Percentiles rank a stretch among this genome's conserved stretches.
Evolutionary conservation across 2,329 filamentous ascomycete genomes (phyloP).

Genomic region (Epichloe sp.): DNA sequence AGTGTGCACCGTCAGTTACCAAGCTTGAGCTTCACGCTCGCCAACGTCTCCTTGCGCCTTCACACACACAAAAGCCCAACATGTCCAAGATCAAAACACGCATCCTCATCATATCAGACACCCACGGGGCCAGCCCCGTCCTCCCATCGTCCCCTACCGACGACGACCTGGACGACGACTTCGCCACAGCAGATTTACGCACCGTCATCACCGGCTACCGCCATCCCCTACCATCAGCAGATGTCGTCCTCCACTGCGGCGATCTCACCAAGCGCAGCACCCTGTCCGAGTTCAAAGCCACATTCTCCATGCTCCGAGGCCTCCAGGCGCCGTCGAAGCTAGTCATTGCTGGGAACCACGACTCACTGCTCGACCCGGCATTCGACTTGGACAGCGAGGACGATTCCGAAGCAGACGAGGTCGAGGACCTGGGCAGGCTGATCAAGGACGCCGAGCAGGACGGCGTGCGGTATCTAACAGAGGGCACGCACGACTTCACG

Average conservation of each 20-base stretch:
- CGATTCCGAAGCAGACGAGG: constrained; percentile 16
- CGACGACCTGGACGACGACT: background rate
- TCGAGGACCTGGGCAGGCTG: constrained; percentile 17
- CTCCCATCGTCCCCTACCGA: background rate
- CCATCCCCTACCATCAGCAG: constrained; percentile 21
- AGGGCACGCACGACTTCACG: constrained; percentile 33
- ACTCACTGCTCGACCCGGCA: constrained; percentile 27
- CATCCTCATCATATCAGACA: constrained; percentile 27
- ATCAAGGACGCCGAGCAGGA: constrained; percentile 22
- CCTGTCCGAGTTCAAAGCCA: constrained; percentile 24
- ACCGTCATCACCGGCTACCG: constrained; percentile 16
- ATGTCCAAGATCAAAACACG: constrained; percentile 19
- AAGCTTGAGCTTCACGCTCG: too few relatives aligned
- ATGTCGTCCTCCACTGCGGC: constrained; percentile 40
- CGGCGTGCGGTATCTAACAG: constrained; percentile 32
- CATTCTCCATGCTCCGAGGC: constrained; percentile 27
- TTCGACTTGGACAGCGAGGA: constrained; percentile 1
- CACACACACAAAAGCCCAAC: background rate
- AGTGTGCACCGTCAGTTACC: too few relatives aligned
- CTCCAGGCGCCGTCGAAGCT: constrained; percentile 38
- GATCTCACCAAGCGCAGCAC: constrained; percentile 33
- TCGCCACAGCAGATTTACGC: constrained; percentile 8
- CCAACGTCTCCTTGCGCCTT: too few relatives aligned
- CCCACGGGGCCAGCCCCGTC: constrained; percentile 14
- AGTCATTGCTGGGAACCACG: constrained; percentile 43